phyloP scores from a whole-genome alignment of 805 yeast species.

The Starmerella sirachaensis region DNA sequence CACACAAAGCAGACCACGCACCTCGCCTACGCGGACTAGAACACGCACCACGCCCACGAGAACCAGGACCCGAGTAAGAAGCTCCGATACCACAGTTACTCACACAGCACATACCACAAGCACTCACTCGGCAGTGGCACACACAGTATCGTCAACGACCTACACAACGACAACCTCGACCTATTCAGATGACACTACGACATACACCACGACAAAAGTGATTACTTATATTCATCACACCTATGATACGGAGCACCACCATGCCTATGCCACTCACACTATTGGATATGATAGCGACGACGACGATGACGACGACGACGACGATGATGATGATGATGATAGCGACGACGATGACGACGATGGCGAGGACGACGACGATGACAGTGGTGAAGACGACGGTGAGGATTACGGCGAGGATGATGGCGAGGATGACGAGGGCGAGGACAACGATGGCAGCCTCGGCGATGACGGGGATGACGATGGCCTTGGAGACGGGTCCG shows the following conservation, averaged over 20 bases:
- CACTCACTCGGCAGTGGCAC: background rate
- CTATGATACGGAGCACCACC: background rate
- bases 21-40: no score
- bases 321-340: conserved; percentile 3
- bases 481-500: no score
- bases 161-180: background rate
- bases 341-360: background rate
- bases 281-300: background rate
- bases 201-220: background rate
- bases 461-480: background rate
- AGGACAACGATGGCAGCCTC: no score
- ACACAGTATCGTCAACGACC: background rate
- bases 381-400: background rate
- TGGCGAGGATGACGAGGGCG: background rate
- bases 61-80: no score
- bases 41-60: no score
- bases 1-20: no score
- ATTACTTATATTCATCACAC: background rate
- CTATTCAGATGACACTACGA: background rate
- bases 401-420: background rate
- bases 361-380: conserved; percentile 17
- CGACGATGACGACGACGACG: background rate
- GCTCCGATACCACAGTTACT: background rate
- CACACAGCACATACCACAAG: background rate
- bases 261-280: background rate